Evolutionary conservation across 495 filamentous ascomycete species (phyloP).

Genomic region (Arthonia radiata): DNA sequence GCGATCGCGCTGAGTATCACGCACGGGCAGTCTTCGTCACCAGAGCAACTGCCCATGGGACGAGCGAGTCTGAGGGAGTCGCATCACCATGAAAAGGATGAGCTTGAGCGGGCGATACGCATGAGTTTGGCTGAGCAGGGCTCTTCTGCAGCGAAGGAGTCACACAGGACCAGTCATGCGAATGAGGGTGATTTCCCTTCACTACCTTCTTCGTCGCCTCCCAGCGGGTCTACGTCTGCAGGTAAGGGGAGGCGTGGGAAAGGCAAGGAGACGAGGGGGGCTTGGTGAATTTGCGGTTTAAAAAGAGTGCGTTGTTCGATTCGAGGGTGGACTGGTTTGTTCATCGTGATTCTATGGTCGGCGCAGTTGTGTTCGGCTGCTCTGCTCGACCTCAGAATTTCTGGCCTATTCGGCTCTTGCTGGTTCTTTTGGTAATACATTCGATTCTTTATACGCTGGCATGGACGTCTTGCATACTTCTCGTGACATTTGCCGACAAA

Average conservation of each 20-base stretch:
- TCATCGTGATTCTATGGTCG: too few relatives aligned
- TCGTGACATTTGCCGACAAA: too few relatives aligned
- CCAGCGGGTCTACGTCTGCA: conserved; percentile 11
- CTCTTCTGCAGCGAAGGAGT: conserved; percentile 13
- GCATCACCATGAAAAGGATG: conserved; percentile 31
- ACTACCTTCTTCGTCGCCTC: conserved; percentile 16
- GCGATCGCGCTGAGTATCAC: conserved; percentile 52
- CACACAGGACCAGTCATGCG: conserved; percentile 7
- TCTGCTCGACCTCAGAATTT: too few relatives aligned
- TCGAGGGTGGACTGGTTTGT: too few relatives aligned
- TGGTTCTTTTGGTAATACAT: too few relatives aligned
- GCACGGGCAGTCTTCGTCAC: conserved; percentile 6
- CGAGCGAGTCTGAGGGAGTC: conserved; percentile 1
- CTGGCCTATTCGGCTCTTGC: too few relatives aligned
- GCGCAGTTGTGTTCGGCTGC: too few relatives aligned
- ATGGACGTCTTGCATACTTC: too few relatives aligned
- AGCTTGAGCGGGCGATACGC: conserved; percentile 63
- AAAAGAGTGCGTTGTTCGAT: too few relatives aligned
- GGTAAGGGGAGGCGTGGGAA: too few relatives aligned
- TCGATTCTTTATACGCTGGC: too few relatives aligned
- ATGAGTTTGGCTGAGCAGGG: conserved; percentile 64
- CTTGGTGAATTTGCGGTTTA: too few relatives aligned
- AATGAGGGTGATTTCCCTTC: conserved; percentile 32
- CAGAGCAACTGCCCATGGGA: conserved; percentile 5
- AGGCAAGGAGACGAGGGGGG: conserved; percentile 19